Evolutionary conservation across 2,329 filamentous ascomycete genomes (phyloP).

Genomic region (Penicillium sp.): DNA sequence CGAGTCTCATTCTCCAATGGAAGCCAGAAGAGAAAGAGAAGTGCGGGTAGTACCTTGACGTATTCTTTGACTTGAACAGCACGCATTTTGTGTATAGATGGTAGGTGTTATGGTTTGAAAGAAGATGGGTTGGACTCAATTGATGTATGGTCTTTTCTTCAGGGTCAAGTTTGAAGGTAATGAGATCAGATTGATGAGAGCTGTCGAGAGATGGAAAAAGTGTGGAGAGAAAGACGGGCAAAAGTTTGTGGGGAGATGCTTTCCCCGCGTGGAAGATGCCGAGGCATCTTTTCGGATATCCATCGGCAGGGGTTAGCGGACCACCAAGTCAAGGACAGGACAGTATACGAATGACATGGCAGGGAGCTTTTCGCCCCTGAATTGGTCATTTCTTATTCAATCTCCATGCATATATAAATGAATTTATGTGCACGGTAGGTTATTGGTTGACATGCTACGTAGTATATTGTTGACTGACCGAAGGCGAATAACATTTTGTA

Average conservation of each 20-base stretch:
- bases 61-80: conserved; percentile 70
- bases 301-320: background rate
- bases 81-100: conserved; percentile 49
- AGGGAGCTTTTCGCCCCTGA: no score
- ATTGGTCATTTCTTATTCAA: no score
- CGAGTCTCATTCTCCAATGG: background rate
- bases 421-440: no score
- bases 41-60: conserved; percentile 53
- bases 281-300: conserved; percentile 19
- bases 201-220: background rate
- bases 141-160: no score
- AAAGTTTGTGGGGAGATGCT: background rate
- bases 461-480: no score
- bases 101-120: background rate
- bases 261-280: conserved; percentile 19
- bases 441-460: no score
- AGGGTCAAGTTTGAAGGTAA: background rate
- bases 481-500: no score
- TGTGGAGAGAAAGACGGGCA: background rate
- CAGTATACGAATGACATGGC: no score
- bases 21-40: conserved; percentile 4
- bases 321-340: background rate
- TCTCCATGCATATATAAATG: no score
- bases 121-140: background rate
- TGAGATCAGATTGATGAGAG: background rate